Percentiles rank a stretch among this genome's conserved stretches.
Conservation (phyloP, 495 filamentous ascomycete genomes). For the Penicillium bialowiezense region DNA sequence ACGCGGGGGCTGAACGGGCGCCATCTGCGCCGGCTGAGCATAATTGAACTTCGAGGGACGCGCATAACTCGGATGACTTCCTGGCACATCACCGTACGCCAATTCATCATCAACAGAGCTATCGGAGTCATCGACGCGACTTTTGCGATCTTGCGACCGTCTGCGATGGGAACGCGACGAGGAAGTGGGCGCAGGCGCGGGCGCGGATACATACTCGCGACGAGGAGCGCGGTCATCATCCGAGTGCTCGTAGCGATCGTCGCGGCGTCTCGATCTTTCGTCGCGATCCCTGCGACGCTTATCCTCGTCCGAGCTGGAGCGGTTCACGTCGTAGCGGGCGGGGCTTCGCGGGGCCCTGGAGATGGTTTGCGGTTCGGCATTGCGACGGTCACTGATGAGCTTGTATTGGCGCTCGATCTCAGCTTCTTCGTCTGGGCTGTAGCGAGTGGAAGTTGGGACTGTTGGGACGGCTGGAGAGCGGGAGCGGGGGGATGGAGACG, state of each 20-base stretch:
- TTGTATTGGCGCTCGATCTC: constrained; percentile 32
- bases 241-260: constrained; percentile 39
- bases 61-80: constrained; percentile 46
- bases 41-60: constrained; percentile 51
- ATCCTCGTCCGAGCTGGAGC: constrained; percentile 49
- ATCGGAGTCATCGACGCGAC: constrained; percentile 36
- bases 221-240: constrained; percentile 25
- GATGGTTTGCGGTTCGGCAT: neutral
- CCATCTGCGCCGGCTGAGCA: constrained; percentile 35
- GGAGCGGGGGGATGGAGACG: constrained; percentile 27
- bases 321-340: constrained; percentile 39
- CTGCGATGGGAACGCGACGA: constrained; percentile 20
- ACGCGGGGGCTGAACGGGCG: constrained; percentile 11
- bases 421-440: constrained; percentile 24
- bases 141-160: constrained; percentile 21
- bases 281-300: constrained; percentile 28
- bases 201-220: neutral
- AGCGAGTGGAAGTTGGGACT: constrained; percentile 15
- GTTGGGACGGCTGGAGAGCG: constrained; percentile 16
- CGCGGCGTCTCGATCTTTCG: constrained; percentile 11
- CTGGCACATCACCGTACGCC: constrained; percentile 38
- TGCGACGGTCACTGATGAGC: constrained; percentile 15
- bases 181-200: constrained; percentile 8
- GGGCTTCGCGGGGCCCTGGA: constrained; percentile 24
- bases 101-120: constrained; percentile 41